A percentile compares a stretch with the other conserved stretches of the same genome.
Evolutionary conservation across 2,329 filamentous ascomycete genomes (phyloP).

Genomic region (Talaromyces funiculosus): DNA sequence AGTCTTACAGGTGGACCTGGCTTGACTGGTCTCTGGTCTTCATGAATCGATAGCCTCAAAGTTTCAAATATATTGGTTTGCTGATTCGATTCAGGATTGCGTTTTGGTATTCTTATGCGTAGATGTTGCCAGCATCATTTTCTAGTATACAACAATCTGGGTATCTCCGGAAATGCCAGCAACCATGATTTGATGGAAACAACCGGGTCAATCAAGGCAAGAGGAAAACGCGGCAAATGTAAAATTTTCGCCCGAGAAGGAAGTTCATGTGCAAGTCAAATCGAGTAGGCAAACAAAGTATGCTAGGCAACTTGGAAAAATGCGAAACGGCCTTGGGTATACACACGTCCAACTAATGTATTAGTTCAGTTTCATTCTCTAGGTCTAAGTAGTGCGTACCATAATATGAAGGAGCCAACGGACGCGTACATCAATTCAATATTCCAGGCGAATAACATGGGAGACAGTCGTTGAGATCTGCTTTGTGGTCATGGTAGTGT

Average conservation of each 20-base stretch:
- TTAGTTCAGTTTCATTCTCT: neutral
- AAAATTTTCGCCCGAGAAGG: neutral
- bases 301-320: neutral
- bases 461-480: neutral
- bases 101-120: neutral
- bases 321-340: conserved; percentile 5
- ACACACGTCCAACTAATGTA: conserved; percentile 2
- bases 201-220: neutral
- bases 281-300: conserved; percentile 1
- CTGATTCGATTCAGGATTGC: neutral
- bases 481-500: neutral
- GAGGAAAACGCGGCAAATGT: neutral
- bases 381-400: neutral
- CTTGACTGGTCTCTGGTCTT: neutral
- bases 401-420: neutral
- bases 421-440: neutral
- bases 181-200: neutral
- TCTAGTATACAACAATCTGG: neutral
- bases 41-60: neutral
- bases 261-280: neutral
- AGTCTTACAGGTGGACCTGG: neutral
- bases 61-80: neutral
- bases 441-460: neutral
- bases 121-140: neutral
- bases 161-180: neutral